Base-by-base conservation (phyloP, 495 filamentous ascomycete species). In the Chaetomium tenue region DNA sequence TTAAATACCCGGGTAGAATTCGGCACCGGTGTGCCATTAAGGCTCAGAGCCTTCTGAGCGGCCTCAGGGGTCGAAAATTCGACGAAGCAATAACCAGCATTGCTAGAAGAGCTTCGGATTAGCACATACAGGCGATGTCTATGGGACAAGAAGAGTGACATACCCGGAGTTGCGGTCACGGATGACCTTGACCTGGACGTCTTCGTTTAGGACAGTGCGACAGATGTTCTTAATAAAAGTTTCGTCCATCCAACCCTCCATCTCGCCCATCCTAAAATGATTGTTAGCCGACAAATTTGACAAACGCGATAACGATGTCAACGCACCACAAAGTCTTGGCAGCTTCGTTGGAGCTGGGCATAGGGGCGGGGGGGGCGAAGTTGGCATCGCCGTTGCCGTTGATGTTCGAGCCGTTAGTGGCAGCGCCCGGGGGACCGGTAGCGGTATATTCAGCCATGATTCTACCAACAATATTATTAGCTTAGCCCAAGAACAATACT, bases 111-210 rank as follows among this genome's bases (percentile, higher is more conserved):
- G 37, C 0, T 55, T 64, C 44, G 63, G 42, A n/a, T 7, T 4
- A 37, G 33, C 33, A 37, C 1, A 12, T 37, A 37, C 5, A 37
- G 3, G 9, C n/a, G n/a, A n/a, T n/a, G n/a, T n/a, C n/a, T n/a
- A n/a, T n/a, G n/a, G n/a, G n/a, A n/a, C 25, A 22, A 33, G 25
- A 40, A n/a, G 1, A 44, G 40, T 65, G 72, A 75, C 91, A 76
- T 88, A 97, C 93, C 94, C 94, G 77, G 94, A 98, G 75, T 96
- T 97, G 77, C 97, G 96, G 81, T 99, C 94, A 64, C 94, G 92
- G 71, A 99, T 99, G 86, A 99, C 96, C 85, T 99, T 99, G 53
- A 99, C 94, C 71, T 97, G 97, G 70, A 99, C 94, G 66, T 84
- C 84, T 80, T 98, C 93, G 61, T 87, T 91, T 82, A 97, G 87